These are phyloP conservation scores for Rheum nobile DNA, from an alignment of 148 eudicot genomes.

Conservation along the genomic window DNA sequence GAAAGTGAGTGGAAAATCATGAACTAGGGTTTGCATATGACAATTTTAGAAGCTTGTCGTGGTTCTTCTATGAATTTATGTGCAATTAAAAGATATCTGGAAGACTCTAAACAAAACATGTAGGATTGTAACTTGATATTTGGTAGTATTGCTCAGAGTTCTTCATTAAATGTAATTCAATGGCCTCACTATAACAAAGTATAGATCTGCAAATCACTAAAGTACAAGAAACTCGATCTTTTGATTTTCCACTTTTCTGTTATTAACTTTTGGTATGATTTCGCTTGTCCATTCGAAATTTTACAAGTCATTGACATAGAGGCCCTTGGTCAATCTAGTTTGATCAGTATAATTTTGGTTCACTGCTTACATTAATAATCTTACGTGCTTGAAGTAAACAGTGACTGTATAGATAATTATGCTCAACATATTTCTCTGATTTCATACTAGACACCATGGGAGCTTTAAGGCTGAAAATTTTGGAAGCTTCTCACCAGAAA, in stretches of 20 bases:
- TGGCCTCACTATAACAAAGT: not conserved
- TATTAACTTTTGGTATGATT: no score
- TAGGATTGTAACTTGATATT: no score
- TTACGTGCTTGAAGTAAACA: not conserved
- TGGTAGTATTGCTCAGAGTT: no score
- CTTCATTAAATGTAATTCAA: no score
- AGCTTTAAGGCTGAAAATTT: no score
- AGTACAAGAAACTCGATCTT: no score
- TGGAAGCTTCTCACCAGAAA: constrained; percentile 21
- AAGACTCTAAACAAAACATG: not conserved
- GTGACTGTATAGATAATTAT: not conserved
- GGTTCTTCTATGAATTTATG: not conserved
- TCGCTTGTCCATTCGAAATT: not conserved
- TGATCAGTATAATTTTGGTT: not conserved
- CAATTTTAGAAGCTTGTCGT: not conserved
- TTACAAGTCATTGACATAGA: no score
- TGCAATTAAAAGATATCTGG: no score
- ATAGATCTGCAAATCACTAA: not conserved
- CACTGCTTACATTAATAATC: not conserved
- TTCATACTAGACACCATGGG: no score
- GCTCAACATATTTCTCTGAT: not conserved
- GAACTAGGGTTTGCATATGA: not conserved
- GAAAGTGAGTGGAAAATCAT: not conserved
- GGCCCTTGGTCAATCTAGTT: not conserved
- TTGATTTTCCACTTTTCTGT: not conserved